These are phyloP conservation scores for Candida nonsorbophila DNA, from an alignment of 805 yeast genomes.

Conservation along the genomic window DNA sequence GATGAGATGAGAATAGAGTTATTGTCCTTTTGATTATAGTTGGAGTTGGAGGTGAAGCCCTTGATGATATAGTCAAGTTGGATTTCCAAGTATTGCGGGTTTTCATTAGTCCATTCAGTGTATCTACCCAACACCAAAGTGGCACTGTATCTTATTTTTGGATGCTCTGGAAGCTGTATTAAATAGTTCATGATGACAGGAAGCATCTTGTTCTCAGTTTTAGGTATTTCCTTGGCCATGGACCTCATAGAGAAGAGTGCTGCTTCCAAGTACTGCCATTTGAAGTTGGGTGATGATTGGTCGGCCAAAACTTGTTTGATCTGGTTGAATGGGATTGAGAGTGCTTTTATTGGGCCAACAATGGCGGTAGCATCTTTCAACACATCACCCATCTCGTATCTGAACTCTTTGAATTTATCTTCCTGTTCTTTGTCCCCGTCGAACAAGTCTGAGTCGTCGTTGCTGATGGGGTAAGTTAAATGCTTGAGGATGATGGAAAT, in stretches of 20 bases:
- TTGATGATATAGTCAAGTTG: constrained; percentile 79
- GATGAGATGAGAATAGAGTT: constrained; percentile 73
- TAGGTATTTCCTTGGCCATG: constrained; percentile 87
- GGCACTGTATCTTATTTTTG: constrained; percentile 85
- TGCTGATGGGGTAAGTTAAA: constrained; percentile 61
- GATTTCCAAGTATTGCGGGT: constrained; percentile 74
- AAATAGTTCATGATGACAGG: constrained; percentile 73
- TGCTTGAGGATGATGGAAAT: constrained; percentile 60
- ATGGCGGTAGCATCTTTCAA: constrained; percentile 92
- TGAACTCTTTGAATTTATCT: constrained; percentile 87
- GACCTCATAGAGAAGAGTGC: constrained; percentile 85
- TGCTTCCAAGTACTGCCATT: constrained; percentile 88
- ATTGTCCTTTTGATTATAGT: constrained; percentile 8
- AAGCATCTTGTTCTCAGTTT: constrained; percentile 56
- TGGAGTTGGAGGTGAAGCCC: constrained; percentile 49
- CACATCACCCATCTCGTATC: constrained; percentile 98
- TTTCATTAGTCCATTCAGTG: constrained; percentile 89
- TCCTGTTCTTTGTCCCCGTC: constrained; percentile 70
- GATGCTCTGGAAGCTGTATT: constrained; percentile 73
- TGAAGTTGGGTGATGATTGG: constrained; percentile 29
- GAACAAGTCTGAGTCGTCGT: constrained; percentile 39
- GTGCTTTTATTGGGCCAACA: constrained; percentile 68
- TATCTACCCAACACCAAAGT: constrained; percentile 93
- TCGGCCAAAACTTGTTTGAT: constrained; percentile 40
- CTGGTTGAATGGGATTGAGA: constrained; percentile 62